phyloP scores from a whole-genome alignment of 208 protist genomes.

The Wallacemonas sp. region DNA sequence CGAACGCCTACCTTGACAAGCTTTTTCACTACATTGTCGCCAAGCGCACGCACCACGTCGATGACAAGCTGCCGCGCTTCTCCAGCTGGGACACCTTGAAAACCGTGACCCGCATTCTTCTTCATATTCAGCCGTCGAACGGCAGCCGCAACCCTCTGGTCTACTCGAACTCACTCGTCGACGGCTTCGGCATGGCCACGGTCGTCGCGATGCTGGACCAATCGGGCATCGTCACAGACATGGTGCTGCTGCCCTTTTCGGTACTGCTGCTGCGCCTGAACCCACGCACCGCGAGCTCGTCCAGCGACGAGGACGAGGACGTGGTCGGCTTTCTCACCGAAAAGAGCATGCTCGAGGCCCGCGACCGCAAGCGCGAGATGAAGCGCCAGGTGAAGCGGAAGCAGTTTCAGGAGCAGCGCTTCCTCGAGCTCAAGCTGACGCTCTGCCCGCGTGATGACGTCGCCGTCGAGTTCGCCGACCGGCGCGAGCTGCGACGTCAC shows the following conservation, averaged over 20 bases:
- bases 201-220: constrained; percentile 86
- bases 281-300: constrained; percentile 39
- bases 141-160: constrained; percentile 63
- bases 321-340: constrained; percentile 29
- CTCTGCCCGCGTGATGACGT: constrained; percentile 57
- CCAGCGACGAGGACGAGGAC: constrained; percentile 54
- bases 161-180: constrained; percentile 80
- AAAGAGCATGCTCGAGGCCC: constrained; percentile 42
- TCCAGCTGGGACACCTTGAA: constrained; percentile 58
- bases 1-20: constrained; percentile 83
- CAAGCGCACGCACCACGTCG: constrained; percentile 54
- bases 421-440: constrained; percentile 66
- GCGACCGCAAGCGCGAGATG: constrained; percentile 65
- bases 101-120: constrained; percentile 56
- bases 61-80: constrained; percentile 83
- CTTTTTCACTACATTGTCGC: constrained; percentile 81
- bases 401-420: constrained; percentile 79
- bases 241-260: constrained; percentile 78
- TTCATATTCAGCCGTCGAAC: constrained; percentile 39
- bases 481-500: constrained; percentile 45
- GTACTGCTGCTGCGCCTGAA: constrained; percentile 64
- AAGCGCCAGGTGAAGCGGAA: constrained; percentile 68
- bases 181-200: constrained; percentile 80
- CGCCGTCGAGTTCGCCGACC: constrained; percentile 77
- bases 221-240: constrained; percentile 87